Evolutionary conservation across 768 basidiomycete genomes (phyloP), one percentile per base, ranked within the genome.

Genomic region (Boletus vermiculosoides): DNA sequence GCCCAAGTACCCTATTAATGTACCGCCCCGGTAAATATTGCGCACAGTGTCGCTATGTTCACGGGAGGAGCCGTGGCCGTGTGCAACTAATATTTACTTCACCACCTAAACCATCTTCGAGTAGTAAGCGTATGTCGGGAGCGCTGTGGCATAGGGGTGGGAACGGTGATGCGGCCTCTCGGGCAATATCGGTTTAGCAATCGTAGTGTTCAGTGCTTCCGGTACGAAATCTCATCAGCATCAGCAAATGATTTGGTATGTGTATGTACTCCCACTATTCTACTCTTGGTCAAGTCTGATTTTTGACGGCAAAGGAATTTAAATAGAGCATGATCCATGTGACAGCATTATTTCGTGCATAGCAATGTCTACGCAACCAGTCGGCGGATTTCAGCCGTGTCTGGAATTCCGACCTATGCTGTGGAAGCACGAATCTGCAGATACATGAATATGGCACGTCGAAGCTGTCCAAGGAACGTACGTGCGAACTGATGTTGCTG

Each of bases 381-480:
- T n/a, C 34, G 18, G 23, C 18, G 4, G 11, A 13, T 37, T 25
- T 37, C 23, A 37, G 16, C 22, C 0, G 11, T 40, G 4, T 41
- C 31, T 41, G 60, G 42, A 40, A 39, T 41, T 40, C 50, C 40
- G 49, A 58, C 46, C 18, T n/a, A 48, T 18, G 15, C 33, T 20
- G 10, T 10, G 15, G 31, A 1, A 16, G 15, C 40, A 50, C 22
- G 37, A 13, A 25, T 55, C 57, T 56, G 7, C 48, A 57, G 45
- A 48, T 48, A 7, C 18, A 57, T 44, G 55, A 28, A 28, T 28
- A 55, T 25, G 53, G 5, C 18, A 33, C 31, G 23, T 8, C 15
- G 42, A 41, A 22, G 40, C 57, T 49, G 50, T 61, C 31, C 60
- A n/a, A 11, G 0, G 30, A 10, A 20, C 31, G 44, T 56, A 40